Evolutionary conservation across 2,329 filamentous ascomycete genomes (phyloP), one percentile per base, ranked within the genome.

Genomic region (Lecanicillium sp.): DNA sequence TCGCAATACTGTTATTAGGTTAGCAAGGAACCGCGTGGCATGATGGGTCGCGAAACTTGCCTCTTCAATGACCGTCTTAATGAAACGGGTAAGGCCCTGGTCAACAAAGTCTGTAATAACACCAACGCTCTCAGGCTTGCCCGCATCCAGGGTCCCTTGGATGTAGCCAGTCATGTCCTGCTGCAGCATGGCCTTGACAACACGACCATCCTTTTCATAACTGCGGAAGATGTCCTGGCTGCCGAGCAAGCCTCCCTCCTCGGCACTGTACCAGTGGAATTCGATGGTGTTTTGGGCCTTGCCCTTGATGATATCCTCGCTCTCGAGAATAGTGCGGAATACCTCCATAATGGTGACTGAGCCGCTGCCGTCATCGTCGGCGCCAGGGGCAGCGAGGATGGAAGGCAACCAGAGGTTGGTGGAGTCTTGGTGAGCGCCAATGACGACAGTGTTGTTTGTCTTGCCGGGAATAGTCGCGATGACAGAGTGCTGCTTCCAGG

Each of bases 141-240:
- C 88, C 3, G 86, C 82, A 48, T 92, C 84, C 15, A 92, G 65
- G 0, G 88, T 94, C 53, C 81, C 81, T 58, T 89, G 79, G 5
- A 88, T 75, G 58, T 84, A 96, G 14, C 90, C 90, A 2, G 87
- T 94, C 90, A 97, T 97, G 62, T 97, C 90, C 64, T 97, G 90
- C 67, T 97, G 90, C 39, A 97, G 76, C 92, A 97, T 97, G 25
- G 90, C 90, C 66, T 90, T 94, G 60, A 97, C 74, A 48, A 90
- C 79, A 18, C 81, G 76, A 22, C 74, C 72, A 17, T 75, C 63
- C 57, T 81, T 78, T 61, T 85, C 81, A 56, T 97, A 97, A 7
- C 76, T 66, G 36, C 76, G 72, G 69, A 96, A 97, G 59, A 97
- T 85, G 39, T 85, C 89, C 60, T 95, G 88, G 52, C 84, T 90